Evolutionary conservation across 345 rosid species (phyloP), one percentile per base, ranked within the genome.

Genomic region (Citrus medica): DNA sequence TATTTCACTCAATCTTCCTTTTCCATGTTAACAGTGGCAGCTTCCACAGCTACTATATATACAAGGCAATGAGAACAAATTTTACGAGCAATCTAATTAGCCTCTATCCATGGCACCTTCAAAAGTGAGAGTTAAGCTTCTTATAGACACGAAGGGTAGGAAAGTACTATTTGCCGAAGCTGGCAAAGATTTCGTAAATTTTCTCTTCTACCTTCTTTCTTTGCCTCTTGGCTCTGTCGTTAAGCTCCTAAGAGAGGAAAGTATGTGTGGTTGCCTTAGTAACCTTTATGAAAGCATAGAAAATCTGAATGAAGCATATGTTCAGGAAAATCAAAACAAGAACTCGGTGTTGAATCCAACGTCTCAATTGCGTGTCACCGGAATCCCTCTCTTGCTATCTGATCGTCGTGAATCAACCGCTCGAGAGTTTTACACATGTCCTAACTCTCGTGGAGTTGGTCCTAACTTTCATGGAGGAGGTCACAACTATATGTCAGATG

Each of bases 211-310:
- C 46, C 13, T 2, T 2, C 46, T 40, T 9, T 72, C 78, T 33
- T 61, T 84, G 76, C 87, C 82, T 4, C 6, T 86, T 14, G 83
- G 78, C 17, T 42, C 74, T 3, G 64, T 80, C 0, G 37, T 72
- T 0, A 60, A 59, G 56, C 77, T 80, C 12, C 22, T 80, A 1
- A 64, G 24, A 10, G 6, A 70, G 30, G 1, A 75, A 37, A 14
- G 22, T 24, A 72, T 53, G 75, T 72, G 55, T 4, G 81, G 87
- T 5, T 62, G 61, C 69, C 6, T 79, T 0, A 46, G 62, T 5
- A 4, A 10, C n/a, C 37, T 82, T 0, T 74, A 82, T 5, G n/a
- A 37, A 13, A 81, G 78, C 70, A 37, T 72, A 3, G 69, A 81
- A 48, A n/a, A 67, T 12, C 55, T 76, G 2, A 48, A n/a, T 14